Conservation (phyloP, 2,329 filamentous ascomycete genomes). For the Fusarium sp. region DNA sequence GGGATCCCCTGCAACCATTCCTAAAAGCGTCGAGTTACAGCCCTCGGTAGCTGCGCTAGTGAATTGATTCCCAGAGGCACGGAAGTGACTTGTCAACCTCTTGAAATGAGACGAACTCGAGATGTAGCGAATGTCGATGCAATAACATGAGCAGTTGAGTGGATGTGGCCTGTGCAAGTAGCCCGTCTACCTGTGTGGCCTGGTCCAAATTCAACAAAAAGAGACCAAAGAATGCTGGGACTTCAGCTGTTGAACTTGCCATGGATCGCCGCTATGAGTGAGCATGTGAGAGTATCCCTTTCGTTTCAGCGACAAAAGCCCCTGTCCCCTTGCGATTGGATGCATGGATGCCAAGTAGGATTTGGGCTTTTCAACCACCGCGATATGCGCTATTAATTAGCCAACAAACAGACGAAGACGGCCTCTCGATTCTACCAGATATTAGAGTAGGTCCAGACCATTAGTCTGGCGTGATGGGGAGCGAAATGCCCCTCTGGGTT, state of each 20-base stretch:
- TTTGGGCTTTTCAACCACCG: constrained; percentile 31
- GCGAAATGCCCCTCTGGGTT: background rate
- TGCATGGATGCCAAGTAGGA: constrained; percentile 23
- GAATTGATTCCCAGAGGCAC: constrained; percentile 18
- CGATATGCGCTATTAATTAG: constrained; percentile 38
- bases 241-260: constrained; percentile 3
- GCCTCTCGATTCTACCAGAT: constrained; percentile 6
- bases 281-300: constrained; percentile 35
- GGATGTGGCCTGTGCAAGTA: too few relatives aligned
- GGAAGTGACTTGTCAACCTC: constrained; percentile 14
- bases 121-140: background rate
- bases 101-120: background rate
- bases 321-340: constrained; percentile 30
- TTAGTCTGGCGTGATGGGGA: background rate
- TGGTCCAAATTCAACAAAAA: constrained; percentile 8
- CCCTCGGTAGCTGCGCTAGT: constrained; percentile 2
- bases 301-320: constrained; percentile 32
- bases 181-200: background rate
- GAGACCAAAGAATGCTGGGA: constrained; percentile 24
- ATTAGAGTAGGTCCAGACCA: constrained; percentile 19
- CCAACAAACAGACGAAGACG: constrained; percentile 15
- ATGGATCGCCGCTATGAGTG: constrained; percentile 34
- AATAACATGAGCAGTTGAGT: background rate
- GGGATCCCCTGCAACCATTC: constrained; percentile 33
- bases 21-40: constrained; percentile 43